phyloP scores from a whole-genome alignment of 1,284 basidiomycete species.

The Ustilago nuda region DNA sequence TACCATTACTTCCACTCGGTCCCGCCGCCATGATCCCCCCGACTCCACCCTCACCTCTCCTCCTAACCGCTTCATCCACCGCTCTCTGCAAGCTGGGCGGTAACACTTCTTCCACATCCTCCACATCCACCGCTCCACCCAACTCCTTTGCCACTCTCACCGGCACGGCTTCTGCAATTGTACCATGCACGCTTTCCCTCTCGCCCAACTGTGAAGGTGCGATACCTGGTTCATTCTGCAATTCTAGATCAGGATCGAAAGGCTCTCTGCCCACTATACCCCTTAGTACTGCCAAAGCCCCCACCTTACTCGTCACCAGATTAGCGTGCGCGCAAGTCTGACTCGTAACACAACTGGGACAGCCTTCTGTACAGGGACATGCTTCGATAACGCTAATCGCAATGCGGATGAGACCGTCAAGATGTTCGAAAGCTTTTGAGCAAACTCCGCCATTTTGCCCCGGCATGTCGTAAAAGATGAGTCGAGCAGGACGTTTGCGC shows the following conservation, averaged over 20 bases:
- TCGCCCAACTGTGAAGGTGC: constrained; percentile 33
- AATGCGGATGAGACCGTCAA: constrained; percentile 76
- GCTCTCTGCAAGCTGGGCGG: constrained; percentile 46
- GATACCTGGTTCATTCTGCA: constrained; percentile 59
- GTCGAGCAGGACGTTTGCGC: constrained; percentile 82
- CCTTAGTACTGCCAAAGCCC: constrained; percentile 63
- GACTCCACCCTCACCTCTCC: constrained; percentile 15
- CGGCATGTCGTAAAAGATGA: constrained; percentile 84
- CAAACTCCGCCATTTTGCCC: constrained; percentile 80
- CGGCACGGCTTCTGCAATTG: constrained; percentile 50
- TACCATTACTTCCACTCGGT: constrained; percentile 25
- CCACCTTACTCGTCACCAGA: constrained; percentile 64
- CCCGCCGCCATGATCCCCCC: constrained; percentile 8
- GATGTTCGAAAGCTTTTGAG: constrained; percentile 84
- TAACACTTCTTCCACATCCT: constrained; percentile 47
- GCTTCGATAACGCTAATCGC: constrained; percentile 77
- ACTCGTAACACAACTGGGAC: constrained; percentile 76
- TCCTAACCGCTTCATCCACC: constrained; percentile 24
- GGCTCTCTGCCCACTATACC: constrained; percentile 62
- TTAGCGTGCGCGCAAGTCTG: constrained; percentile 59
- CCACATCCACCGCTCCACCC: constrained; percentile 38
- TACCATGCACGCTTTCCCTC: constrained; percentile 32
- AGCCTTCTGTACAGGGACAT: constrained; percentile 81
- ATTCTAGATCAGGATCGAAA: constrained; percentile 55
- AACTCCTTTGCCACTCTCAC: constrained; percentile 42